Evolutionary conservation across 2,329 filamentous ascomycete species (phyloP).

Genomic region (Penicillium rolfsii): DNA sequence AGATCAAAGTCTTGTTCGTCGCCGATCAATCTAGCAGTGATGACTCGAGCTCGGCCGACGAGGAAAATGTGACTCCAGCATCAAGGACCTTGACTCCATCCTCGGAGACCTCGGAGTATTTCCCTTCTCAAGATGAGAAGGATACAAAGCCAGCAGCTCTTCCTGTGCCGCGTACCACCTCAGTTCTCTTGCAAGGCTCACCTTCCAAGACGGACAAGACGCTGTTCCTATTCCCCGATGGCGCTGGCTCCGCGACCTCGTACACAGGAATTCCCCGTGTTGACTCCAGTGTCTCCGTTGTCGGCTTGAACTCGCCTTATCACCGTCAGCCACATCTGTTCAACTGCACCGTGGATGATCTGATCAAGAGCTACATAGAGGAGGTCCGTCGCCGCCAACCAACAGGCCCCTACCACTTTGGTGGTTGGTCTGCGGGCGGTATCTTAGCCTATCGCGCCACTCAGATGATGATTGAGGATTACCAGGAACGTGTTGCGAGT

Average conservation of each 20-base stretch:
- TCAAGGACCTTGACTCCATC: neutral
- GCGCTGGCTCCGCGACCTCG: neutral
- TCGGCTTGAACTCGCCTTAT: neutral
- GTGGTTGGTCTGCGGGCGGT: neutral
- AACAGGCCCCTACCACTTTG: neutral
- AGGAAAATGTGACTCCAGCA: neutral
- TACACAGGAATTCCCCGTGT: neutral
- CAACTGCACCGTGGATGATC: neutral
- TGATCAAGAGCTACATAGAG: neutral
- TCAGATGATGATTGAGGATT: neutral
- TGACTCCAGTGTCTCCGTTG: neutral
- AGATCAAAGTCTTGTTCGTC: neutral
- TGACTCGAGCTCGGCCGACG: neutral
- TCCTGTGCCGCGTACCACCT: neutral
- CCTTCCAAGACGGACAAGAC: neutral
- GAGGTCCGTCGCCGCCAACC: conserved; percentile 1
- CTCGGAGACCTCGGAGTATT: neutral
- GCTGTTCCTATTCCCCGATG: neutral
- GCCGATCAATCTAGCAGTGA: neutral
- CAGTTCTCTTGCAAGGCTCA: neutral
- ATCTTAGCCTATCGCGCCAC: neutral
- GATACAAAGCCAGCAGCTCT: neutral
- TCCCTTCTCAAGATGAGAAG: neutral
- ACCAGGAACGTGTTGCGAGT: conserved; percentile 54
- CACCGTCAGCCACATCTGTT: neutral